Evolutionary conservation across 129 eudicot genomes (phyloP), one percentile per base, ranked within the genome.

Genomic region (Helichrysum umbraculigerum): DNA sequence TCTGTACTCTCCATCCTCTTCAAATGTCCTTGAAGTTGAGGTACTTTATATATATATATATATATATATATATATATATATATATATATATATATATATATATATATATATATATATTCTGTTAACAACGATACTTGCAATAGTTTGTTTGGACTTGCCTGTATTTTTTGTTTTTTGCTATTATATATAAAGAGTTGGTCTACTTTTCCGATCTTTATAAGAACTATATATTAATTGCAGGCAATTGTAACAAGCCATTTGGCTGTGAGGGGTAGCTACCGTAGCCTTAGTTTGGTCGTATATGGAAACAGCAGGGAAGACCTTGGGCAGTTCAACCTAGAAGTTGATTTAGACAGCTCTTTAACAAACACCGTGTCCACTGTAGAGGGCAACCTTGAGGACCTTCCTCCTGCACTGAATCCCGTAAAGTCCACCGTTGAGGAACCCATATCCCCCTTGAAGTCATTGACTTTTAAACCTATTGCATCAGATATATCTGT

Each of bases 21-120:
- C 99, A 66, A 94, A 89, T 82, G 86, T 94, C 74, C 96, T 94
- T 73, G 99, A 94, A 83, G 88, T 89, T 81, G 99, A 94, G 99
- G 99, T 94, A 86, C 71, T 15, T 73, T 10, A 81, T 73, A 37
- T 19, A 19, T 21, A n/a, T 41, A 30, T 30, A 30, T 30, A 33
- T 33, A 33, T 33, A 33, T 33, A 33, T 33, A 33, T 33, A 33
- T 39, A 39, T 39, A 39, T 39, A 5, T 34, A 39, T 7, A 39
- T 7, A 39, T 7, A 39, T 7, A 39, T 7, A 7, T 7, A 39
- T 8, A 81, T 74, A 39, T 20, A 28, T 61, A 20, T 42, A 8
- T 42, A n/a, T 10, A 81, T 73, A 37, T 19, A 19, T 21, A 39
- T 20, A 28, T 61, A 20, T 42, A 8, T 42, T 66, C 12, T 54